Evolutionary conservation across 139 green algal species (phyloP).

Genomic region (Coelastrella sp.): DNA sequence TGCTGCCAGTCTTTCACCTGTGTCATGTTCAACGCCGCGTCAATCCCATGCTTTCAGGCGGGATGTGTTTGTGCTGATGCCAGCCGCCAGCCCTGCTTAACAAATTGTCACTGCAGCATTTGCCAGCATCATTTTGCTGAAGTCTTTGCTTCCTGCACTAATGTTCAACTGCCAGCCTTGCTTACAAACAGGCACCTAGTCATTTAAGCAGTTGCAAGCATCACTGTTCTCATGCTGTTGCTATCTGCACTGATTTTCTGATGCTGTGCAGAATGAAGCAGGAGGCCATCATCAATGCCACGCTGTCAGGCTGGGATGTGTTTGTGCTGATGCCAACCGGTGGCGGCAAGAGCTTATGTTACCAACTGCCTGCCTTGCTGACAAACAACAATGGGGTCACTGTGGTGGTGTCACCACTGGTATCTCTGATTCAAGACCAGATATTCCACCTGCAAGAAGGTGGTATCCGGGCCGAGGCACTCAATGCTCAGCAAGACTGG

Average conservation of each 20-base stretch:
- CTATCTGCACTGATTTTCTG: too few relatives aligned
- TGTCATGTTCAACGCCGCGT: constrained; percentile 46
- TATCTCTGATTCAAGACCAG: constrained; percentile 84
- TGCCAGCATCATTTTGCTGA: too few relatives aligned
- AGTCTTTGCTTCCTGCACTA: too few relatives aligned
- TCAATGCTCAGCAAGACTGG: constrained; percentile 21
- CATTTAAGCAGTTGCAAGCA: not conserved
- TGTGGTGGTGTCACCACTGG: constrained; percentile 78
- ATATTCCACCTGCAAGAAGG: constrained; percentile 37
- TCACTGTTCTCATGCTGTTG: not conserved
- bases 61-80: constrained; percentile 85
- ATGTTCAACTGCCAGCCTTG: too few relatives aligned
- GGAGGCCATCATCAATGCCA: constrained; percentile 83
- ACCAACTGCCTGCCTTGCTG: constrained; percentile 83
- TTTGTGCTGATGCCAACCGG: constrained; percentile 82
- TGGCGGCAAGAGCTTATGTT: constrained; percentile 73
- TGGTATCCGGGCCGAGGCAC: not conserved
- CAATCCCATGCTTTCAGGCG: constrained; percentile 76
- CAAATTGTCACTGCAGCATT: too few relatives aligned
- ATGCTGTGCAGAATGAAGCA: constrained; percentile 69
- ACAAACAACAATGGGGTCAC: constrained; percentile 67
- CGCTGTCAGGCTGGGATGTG: constrained; percentile 73
- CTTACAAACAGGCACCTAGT: too few relatives aligned
- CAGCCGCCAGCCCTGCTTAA: constrained; percentile 75
- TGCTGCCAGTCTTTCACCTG: too few relatives aligned